Conservation (phyloP, 176 grass and related monocot genomes). For the Rhynchospora breviuscula region DNA sequence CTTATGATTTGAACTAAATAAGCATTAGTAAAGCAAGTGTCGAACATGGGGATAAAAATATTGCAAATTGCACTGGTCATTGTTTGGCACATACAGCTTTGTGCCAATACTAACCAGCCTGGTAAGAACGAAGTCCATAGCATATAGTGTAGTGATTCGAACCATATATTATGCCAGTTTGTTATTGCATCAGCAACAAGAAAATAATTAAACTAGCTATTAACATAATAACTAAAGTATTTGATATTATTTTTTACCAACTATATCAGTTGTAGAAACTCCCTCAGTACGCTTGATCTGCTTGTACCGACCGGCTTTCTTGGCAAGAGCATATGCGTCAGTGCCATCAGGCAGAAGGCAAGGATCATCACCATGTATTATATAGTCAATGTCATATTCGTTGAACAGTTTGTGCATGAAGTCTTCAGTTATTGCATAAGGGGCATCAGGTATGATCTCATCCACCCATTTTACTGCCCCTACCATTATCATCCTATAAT, state of each 20-base stretch:
- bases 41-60: neutral
- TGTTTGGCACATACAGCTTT: neutral
- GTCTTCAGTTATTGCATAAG: slow-evolving; percentile 90
- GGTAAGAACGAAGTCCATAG: neutral
- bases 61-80: neutral
- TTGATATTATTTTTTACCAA: slow-evolving; percentile 46
- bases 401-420: slow-evolving; percentile 88
- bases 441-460: slow-evolving; percentile 80
- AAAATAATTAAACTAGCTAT: slow-evolving; percentile 4
- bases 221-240: slow-evolving; percentile 2
- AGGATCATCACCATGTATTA: slow-evolving; percentile 96
- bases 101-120: neutral
- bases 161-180: neutral
- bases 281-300: slow-evolving; percentile 94
- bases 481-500: slow-evolving; percentile 75
- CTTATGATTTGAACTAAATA: neutral
- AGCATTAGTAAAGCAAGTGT: neutral
- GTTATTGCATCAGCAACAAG: neutral
- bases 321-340: slow-evolving; percentile 86
- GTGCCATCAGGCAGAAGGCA: slow-evolving; percentile 87
- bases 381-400: slow-evolving; percentile 94
- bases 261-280: slow-evolving; percentile 86
- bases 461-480: slow-evolving; percentile 86
- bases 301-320: slow-evolving; percentile 92
- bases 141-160: neutral